Evolutionary conservation across 2,329 filamentous ascomycete genomes (phyloP).

Genomic region (Scleromitrula shiraiana): DNA sequence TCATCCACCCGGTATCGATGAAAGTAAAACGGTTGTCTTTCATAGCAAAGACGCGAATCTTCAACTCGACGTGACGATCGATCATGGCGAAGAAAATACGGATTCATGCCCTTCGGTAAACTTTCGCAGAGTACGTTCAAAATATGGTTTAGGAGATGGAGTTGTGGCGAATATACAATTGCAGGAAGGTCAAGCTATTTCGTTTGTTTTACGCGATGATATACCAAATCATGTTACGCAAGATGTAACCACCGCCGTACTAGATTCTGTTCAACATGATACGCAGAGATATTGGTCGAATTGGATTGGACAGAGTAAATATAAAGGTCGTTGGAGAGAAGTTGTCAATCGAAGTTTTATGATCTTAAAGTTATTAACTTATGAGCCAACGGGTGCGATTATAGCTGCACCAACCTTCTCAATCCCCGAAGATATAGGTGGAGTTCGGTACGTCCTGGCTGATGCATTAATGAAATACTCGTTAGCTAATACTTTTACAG

Average conservation of each 20-base stretch:
- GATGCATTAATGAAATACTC: not conserved
- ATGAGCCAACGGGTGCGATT: constrained; percentile 71
- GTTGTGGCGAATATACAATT: constrained; percentile 53
- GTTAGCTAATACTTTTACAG: constrained; percentile 21
- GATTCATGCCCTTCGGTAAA: constrained; percentile 43
- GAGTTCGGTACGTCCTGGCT: constrained; percentile 39
- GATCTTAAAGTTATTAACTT: constrained; percentile 69
- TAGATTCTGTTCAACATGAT: constrained; percentile 58
- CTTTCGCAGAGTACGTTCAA: constrained; percentile 46
- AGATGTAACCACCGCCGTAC: constrained; percentile 47
- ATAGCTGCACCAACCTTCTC: constrained; percentile 71
- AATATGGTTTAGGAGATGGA: constrained; percentile 51
- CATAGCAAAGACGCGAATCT: constrained; percentile 50
- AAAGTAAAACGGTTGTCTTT: constrained; percentile 57
- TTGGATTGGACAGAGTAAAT: constrained; percentile 64
- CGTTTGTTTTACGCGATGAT: constrained; percentile 60
- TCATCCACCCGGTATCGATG: constrained; percentile 32
- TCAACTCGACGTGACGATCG: constrained; percentile 60
- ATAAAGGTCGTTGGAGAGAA: constrained; percentile 65
- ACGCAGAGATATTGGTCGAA: constrained; percentile 66
- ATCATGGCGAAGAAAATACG: constrained; percentile 44
- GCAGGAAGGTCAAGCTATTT: constrained; percentile 58
- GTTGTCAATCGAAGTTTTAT: constrained; percentile 63
- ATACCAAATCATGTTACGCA: constrained; percentile 48
- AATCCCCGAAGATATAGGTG: constrained; percentile 65